Percentiles rank a stretch among this genome's conserved stretches.
Conservation (phyloP, 352 stramenopile species). For the Salisapilia sapeloensis region DNA sequence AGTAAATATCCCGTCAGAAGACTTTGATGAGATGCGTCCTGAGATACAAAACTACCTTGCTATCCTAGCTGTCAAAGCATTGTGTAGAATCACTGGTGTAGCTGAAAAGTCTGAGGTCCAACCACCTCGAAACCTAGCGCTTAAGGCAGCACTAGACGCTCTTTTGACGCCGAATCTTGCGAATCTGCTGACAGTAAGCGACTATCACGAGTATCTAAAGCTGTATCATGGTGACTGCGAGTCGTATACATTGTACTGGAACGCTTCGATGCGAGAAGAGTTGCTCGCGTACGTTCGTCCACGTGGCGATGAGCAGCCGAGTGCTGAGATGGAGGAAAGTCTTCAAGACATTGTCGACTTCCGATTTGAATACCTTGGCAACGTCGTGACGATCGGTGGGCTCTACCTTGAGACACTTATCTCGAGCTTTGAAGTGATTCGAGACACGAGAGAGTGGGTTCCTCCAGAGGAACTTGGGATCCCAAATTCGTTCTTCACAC, state of each 20-base stretch:
- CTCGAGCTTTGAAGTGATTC: conserved; percentile 40
- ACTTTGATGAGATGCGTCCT: conserved; percentile 17
- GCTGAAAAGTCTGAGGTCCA: conserved; percentile 21
- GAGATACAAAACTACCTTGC: conserved; percentile 58
- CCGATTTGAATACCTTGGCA: conserved; percentile 43
- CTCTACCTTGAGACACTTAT: conserved; percentile 68
- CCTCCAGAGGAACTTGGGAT: conserved; percentile 32
- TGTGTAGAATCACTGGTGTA: conserved; percentile 59
- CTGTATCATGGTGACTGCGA: conserved; percentile 61
- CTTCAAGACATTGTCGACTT: conserved; percentile 38
- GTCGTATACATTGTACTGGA: conserved; percentile 75
- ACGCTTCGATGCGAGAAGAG: conserved; percentile 50
- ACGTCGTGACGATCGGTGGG: conserved; percentile 44
- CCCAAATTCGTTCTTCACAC: conserved; percentile 41
- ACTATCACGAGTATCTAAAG: conserved; percentile 70
- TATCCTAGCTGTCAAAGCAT: conserved; percentile 42
- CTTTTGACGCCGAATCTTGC: conserved; percentile 67
- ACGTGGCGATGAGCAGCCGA: conserved; percentile 15
- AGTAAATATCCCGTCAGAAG: conserved; percentile 11
- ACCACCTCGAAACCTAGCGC: conserved; percentile 17
- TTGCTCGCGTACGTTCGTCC: conserved; percentile 29
- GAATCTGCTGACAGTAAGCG: conserved; percentile 32
- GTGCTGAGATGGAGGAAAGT: conserved; percentile 12
- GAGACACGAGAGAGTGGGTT: conserved; percentile 23
- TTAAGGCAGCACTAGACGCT: conserved; percentile 26